Percentiles rank a stretch among this genome's conserved stretches.
Evolutionary conservation across 2,329 filamentous ascomycete genomes (phyloP).

Genomic region (Paraconiothyrium sp.): DNA sequence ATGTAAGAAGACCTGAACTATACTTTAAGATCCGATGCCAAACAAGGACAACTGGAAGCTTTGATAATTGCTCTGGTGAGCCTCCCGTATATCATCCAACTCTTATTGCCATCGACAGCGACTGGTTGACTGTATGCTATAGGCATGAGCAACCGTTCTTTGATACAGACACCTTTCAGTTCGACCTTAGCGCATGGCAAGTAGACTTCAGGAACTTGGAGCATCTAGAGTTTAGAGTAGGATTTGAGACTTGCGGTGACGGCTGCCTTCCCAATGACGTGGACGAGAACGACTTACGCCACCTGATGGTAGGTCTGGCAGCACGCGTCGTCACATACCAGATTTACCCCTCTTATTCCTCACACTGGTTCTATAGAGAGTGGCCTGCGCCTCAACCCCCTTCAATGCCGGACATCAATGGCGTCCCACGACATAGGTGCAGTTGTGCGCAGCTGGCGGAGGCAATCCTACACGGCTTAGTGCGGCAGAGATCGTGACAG

Average conservation of each 20-base stretch:
- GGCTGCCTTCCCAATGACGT: neutral
- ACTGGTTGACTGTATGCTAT: no score
- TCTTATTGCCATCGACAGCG: no score
- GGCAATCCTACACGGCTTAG: no score
- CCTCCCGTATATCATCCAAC: no score
- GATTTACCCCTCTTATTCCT: neutral
- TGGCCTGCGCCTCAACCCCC: neutral
- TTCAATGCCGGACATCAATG: neutral
- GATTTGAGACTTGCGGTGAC: neutral
- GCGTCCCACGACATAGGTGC: neutral
- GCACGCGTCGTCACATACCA: neutral
- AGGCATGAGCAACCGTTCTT: no score
- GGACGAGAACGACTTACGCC: neutral
- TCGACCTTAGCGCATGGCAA: no score
- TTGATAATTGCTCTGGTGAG: neutral
- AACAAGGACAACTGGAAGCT: neutral
- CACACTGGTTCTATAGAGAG: neutral
- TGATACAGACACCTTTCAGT: no score
- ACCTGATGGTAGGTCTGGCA: neutral
- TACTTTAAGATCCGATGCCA: neutral
- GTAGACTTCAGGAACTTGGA: neutral
- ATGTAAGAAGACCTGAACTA: neutral
- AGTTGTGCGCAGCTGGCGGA: neutral
- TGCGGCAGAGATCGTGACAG: no score
- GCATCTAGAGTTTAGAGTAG: neutral